Percentiles rank a stretch among this genome's conserved stretches.
Evolutionary conservation across 208 protist species (phyloP).

Genomic region (Acanthamoeba culbertsoni): DNA sequence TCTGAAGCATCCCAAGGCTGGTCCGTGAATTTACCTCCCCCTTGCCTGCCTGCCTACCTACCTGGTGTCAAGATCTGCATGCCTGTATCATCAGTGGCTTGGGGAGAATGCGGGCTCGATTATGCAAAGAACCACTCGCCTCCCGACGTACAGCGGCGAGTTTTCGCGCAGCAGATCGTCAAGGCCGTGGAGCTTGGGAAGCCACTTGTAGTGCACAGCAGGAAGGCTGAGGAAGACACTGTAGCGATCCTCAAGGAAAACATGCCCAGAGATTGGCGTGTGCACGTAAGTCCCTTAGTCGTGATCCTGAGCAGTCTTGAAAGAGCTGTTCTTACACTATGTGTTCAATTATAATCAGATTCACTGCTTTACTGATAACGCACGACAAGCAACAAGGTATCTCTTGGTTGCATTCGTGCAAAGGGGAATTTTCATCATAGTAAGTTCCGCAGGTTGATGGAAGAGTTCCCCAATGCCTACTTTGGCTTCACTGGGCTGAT

Average conservation of each 20-base stretch:
- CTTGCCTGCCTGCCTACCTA: too few species aligned
- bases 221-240: constrained; percentile 84
- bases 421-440: neutral
- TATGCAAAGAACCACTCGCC: constrained; percentile 65
- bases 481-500: constrained; percentile 85
- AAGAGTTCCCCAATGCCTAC: constrained; percentile 76
- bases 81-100: constrained; percentile 66
- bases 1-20: constrained; percentile 59
- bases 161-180: constrained; percentile 75
- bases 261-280: constrained; percentile 72
- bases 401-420: neutral
- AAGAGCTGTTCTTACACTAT: neutral
- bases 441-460: neutral
- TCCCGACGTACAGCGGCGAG: constrained; percentile 22
- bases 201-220: constrained; percentile 80
- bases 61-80: neutral
- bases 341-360: constrained; percentile 48
- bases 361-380: constrained; percentile 19
- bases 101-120: constrained; percentile 80
- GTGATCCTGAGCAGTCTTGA: constrained; percentile 61
- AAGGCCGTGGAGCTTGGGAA: constrained; percentile 70
- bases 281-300: constrained; percentile 78
- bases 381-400: neutral
- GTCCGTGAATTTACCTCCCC: too few species aligned
- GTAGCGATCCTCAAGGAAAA: constrained; percentile 71